Evolutionary conservation across 345 rosid species (phyloP), one percentile per base, ranked within the genome.

Genomic region (Aquilaria sinensis): DNA sequence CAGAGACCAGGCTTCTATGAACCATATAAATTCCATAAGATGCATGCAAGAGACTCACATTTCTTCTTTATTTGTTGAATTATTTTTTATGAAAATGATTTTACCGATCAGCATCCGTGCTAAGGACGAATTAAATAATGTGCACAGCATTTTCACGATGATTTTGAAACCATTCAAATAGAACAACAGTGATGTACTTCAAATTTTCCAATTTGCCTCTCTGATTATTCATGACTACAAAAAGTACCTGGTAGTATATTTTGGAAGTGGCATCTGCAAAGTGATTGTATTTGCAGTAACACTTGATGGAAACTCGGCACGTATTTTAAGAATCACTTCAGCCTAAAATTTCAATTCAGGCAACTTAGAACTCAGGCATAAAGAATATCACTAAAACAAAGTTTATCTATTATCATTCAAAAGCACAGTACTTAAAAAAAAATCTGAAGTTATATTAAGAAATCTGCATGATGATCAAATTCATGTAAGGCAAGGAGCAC

Each of bases 241-340:
- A 10, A 66, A 48, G 43, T 58, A 94, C 97, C 99, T 90, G 67
- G 81, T 67, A 71, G 96, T 87, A 70, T 82, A 90, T 60, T 90
- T 90, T 53, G 97, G 99, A 70, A 94, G 77, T 46, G 99, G 93
- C 99, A 94, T 88, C 75, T 94, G 89, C 34, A 94, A 75, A 31
- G 57, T 69, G 65, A 94, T 72, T 57, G 97, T 88, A 79, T 94
- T 94, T 61, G 96, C 97, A 4, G 87, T 73, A 72, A 91, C 75
- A 80, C 82, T 92, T 3, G 95, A 68, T 31, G 96, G 77, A 62
- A 85, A 91, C 75, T 94, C 97, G 0, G 97, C 96, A 0, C 77
- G 81, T 79, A 94, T 74, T 77, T 90, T 94, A 23, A 94, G 79
- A 56, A 82, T 86, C 62, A 91, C 91, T 83, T 94, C 99, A 53